Evolutionary conservation across 2,329 filamentous ascomycete species (phyloP).

Genomic region (Diaporthe citrichinensis): DNA sequence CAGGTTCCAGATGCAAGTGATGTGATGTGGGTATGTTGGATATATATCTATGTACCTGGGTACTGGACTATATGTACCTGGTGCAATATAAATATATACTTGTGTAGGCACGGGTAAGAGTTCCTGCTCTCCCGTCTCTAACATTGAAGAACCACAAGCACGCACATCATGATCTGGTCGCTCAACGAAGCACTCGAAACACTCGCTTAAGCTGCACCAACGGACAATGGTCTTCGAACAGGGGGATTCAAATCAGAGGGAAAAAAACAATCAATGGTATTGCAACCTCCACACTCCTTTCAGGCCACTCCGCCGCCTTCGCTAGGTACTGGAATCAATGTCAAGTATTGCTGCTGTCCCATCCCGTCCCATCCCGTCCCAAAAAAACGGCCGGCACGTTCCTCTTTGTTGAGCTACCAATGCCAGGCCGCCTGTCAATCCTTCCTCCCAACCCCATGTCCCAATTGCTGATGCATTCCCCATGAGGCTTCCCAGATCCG

Average conservation of each 20-base stretch:
- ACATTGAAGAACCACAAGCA: background rate
- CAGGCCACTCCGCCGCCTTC: background rate
- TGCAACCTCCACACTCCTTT: slow-evolving; percentile 1
- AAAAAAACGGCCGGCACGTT: slow-evolving; percentile 36
- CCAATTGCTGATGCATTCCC: background rate
- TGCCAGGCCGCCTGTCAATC: slow-evolving; percentile 19
- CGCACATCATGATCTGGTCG: background rate
- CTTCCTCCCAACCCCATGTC: background rate
- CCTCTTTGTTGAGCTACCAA: slow-evolving; percentile 42
- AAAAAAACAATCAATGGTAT: slow-evolving; percentile 29
- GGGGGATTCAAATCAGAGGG: background rate
- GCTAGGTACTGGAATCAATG: slow-evolving; percentile 20
- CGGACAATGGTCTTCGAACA: background rate
- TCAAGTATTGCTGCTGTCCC: background rate
- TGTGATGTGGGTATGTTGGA: background rate
- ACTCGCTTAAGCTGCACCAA: background rate
- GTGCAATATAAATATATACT: background rate
- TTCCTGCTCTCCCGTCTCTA: slow-evolving; percentile 1
- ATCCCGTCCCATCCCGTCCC: slow-evolving; percentile 2
- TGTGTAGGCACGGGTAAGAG: background rate
- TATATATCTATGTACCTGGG: background rate
- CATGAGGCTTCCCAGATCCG: slow-evolving; percentile 16
- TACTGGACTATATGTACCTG: background rate
- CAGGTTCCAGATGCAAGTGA: background rate
- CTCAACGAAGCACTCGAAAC: background rate